Evolutionary conservation across 2,329 filamentous ascomycete species (phyloP), one percentile per base, ranked within the genome.

Genomic region (Aureobasidium musti): DNA sequence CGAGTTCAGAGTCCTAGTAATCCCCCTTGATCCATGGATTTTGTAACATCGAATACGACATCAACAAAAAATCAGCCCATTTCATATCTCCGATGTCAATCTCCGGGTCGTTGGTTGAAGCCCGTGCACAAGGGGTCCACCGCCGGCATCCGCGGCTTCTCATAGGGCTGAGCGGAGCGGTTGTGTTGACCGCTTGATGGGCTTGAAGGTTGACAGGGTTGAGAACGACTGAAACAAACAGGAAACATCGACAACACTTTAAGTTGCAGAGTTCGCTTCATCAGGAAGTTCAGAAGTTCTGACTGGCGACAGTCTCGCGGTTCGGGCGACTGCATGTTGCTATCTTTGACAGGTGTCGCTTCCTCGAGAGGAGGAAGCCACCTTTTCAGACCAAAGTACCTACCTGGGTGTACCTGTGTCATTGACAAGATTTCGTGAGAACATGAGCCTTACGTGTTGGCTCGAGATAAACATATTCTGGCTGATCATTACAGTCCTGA

Each of bases 41-140:
- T 64, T 64, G 41, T 64, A 47, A 39, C 28, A 63, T 61, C 43
- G 35, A 50, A 23, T 45, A 63, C 43, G 59, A 39, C 59, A 39
- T 50, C 35, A 64, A 64, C 61, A 41, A 64, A 64, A 64, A 64
- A 64, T 64, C 61, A 64, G 61, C 41, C 61, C 61, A 64, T 54
- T 54, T 19, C 30, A 30, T 64, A 64, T 53, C 61, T 64, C 61
- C 61, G 61, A 39, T n/a, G 26, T 28, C 35, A 64, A 64, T 64
- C 61, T 53, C 61, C 61, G 61, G n/a, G 14, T 33, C 3, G 17
- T 14, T 35, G 21, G 13, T 30, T 59, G 26, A 30, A 26, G 54
- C 14, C 54, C 26, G 54, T 43, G 54, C 54, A 5, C 35, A 30
- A 49, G 57, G 57, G 57, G 43, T 26, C 33, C 30, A 7, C 17